Conservation (phyloP, 2,329 filamentous ascomycete genomes). For the Blastomyces silverae region DNA sequence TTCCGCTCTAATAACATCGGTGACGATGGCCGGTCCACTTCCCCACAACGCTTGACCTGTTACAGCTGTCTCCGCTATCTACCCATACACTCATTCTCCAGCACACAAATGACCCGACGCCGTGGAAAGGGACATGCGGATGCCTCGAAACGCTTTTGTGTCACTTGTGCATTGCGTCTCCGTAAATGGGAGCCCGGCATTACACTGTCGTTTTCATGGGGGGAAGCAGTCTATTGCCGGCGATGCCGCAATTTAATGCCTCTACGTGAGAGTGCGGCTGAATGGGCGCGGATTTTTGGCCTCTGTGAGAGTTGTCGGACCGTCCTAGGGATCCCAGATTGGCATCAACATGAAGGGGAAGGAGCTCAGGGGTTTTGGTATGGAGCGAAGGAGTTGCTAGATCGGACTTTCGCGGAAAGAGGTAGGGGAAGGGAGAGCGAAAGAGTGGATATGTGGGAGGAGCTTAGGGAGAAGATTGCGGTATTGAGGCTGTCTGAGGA, state of each 20-base stretch:
- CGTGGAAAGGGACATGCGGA: conserved; percentile 23
- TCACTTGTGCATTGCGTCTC: conserved; percentile 19
- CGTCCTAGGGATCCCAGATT: neutral
- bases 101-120: conserved; percentile 19
- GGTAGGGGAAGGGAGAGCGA: neutral
- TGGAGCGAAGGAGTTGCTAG: conserved; percentile 9
- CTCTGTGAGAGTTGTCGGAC: conserved; percentile 8
- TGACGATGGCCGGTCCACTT: neutral
- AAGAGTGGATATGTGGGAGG: conserved; percentile 6
- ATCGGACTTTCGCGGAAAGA: conserved; percentile 9
- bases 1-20: neutral
- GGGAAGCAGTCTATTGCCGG: conserved; percentile 11
- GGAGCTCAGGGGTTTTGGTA: conserved; percentile 9
- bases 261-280: neutral
- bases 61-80: conserved; percentile 24
- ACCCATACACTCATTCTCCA: conserved; percentile 18
- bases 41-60: conserved; percentile 18
- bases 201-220: conserved; percentile 11
- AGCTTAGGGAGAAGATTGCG: conserved; percentile 4
- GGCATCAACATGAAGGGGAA: conserved; percentile 9
- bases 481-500: neutral
- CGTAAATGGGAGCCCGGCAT: conserved; percentile 22
- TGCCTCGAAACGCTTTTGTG: conserved; percentile 22
- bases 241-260: conserved; percentile 4
- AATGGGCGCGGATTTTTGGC: conserved; percentile 12